Percentiles rank a stretch among this genome's conserved stretches.
Conservation (phyloP, 805 yeast genomes). For the Cyberlindnera lachancei region DNA sequence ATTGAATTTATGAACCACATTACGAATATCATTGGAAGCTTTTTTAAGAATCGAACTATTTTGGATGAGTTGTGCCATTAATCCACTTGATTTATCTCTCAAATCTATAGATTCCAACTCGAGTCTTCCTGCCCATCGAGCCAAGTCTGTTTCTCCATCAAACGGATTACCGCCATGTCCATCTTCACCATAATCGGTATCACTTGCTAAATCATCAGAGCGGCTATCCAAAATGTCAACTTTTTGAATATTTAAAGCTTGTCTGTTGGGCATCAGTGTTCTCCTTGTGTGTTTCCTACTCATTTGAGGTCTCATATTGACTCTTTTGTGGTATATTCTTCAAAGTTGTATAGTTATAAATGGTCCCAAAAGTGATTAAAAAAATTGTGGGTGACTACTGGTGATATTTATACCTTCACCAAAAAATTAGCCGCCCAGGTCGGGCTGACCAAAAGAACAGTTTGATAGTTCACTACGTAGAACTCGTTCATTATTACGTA, state of each 20-base stretch:
- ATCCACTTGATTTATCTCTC: conserved; percentile 23
- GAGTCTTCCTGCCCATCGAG: conserved; percentile 42
- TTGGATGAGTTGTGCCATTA: conserved; percentile 10
- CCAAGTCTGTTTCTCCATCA: conserved; percentile 22
- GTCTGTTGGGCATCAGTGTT: too few species aligned
- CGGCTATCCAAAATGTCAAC: too few species aligned
- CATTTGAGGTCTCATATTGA: background rate
- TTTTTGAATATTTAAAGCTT: too few species aligned
- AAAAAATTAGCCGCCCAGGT: conserved; percentile 7
- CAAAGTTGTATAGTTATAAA: background rate
- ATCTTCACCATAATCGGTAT: conserved; percentile 7
- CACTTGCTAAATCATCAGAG: conserved; percentile 2
- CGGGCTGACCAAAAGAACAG: too few species aligned
- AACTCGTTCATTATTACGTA: too few species aligned
- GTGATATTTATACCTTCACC: too few species aligned
- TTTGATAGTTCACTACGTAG: too few species aligned
- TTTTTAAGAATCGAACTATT: conserved; percentile 7
- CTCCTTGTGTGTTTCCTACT: too few species aligned
- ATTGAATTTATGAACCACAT: background rate
- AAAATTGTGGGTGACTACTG: background rate
- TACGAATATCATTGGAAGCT: conserved; percentile 3
- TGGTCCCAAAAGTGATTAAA: background rate
- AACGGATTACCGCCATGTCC: conserved; percentile 1
- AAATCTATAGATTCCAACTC: conserved; percentile 42
- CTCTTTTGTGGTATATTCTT: background rate